These are phyloP conservation scores for Meredithiella fracta DNA, from an alignment of 2,329 filamentous ascomycete genomes.

Conservation along the genomic window DNA sequence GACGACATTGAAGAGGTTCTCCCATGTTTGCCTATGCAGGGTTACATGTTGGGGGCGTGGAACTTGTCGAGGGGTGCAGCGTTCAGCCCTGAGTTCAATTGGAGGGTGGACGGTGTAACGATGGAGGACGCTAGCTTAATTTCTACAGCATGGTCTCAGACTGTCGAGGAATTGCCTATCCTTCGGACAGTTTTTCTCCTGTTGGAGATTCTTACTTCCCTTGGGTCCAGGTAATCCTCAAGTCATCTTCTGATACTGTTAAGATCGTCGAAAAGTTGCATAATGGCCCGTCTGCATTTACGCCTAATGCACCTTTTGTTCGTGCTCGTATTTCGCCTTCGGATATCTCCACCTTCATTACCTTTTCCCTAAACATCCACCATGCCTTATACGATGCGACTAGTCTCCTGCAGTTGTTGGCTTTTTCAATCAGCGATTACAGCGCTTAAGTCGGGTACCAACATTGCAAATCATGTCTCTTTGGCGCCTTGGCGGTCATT, in stretches of 20 bases:
- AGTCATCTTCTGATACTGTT: slow-evolving; percentile 16
- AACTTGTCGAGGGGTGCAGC: slow-evolving; percentile 46
- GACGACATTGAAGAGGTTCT: slow-evolving; percentile 39
- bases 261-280: neutral
- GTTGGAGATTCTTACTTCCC: slow-evolving; percentile 30
- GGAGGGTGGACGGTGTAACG: slow-evolving; percentile 29
- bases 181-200: slow-evolving; percentile 52
- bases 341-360: slow-evolving; percentile 3
- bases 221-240: slow-evolving; percentile 47
- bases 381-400: slow-evolving; percentile 82
- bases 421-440: slow-evolving; percentile 18
- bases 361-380: slow-evolving; percentile 48
- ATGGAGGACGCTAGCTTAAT: slow-evolving; percentile 34
- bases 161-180: slow-evolving; percentile 42
- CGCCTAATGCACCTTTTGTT: slow-evolving; percentile 2
- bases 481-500: slow-evolving; percentile 20
- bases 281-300: neutral
- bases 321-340: slow-evolving; percentile 6
- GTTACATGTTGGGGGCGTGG: slow-evolving; percentile 71
- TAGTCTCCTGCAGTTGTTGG: slow-evolving; percentile 51
- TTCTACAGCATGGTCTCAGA: slow-evolving; percentile 40
- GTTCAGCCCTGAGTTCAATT: slow-evolving; percentile 61
- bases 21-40: slow-evolving; percentile 60
- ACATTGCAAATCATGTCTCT: slow-evolving; percentile 10
- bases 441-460: slow-evolving; percentile 16